Conservation (phyloP, 2,329 filamentous ascomycete species). For the Colletotrichum lindemuthianum region DNA sequence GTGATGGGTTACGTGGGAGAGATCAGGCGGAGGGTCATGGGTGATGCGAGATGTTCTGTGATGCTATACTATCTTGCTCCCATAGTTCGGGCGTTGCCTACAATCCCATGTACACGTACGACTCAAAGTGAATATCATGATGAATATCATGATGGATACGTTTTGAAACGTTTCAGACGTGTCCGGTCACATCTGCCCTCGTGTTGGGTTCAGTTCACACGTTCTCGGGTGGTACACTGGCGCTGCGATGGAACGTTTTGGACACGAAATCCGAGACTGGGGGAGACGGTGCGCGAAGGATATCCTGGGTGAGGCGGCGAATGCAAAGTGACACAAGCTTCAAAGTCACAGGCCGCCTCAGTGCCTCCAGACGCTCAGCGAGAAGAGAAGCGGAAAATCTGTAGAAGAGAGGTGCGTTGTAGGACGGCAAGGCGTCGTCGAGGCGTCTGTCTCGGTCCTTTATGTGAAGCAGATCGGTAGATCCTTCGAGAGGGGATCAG, state of each 20-base stretch:
- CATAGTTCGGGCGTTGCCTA: neutral
- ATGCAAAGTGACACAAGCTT: neutral
- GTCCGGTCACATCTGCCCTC: neutral
- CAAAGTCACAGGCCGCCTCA: neutral
- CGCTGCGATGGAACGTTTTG: neutral
- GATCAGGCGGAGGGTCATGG: neutral
- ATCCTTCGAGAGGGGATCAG: slow-evolving; percentile 1
- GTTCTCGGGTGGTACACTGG: slow-evolving; percentile 2
- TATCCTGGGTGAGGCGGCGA: slow-evolving; percentile 5
- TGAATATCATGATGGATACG: neutral
- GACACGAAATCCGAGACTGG: neutral
- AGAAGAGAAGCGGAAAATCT: neutral
- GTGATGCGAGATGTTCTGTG: neutral
- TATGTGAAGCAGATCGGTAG: slow-evolving; percentile 8
- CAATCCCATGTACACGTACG: neutral
- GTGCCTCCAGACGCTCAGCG: neutral
- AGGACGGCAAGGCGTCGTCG: slow-evolving; percentile 3
- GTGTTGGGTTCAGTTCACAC: slow-evolving; percentile 1
- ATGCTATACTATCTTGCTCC: neutral
- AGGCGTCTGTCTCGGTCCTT: slow-evolving; percentile 16
- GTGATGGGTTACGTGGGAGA: neutral
- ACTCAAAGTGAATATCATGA: neutral
- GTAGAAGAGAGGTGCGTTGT: neutral
- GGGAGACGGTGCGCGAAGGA: neutral
- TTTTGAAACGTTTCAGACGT: no score